Conservation (phyloP, 2,329 filamentous ascomycete species). For the Beauveria asiatica region DNA sequence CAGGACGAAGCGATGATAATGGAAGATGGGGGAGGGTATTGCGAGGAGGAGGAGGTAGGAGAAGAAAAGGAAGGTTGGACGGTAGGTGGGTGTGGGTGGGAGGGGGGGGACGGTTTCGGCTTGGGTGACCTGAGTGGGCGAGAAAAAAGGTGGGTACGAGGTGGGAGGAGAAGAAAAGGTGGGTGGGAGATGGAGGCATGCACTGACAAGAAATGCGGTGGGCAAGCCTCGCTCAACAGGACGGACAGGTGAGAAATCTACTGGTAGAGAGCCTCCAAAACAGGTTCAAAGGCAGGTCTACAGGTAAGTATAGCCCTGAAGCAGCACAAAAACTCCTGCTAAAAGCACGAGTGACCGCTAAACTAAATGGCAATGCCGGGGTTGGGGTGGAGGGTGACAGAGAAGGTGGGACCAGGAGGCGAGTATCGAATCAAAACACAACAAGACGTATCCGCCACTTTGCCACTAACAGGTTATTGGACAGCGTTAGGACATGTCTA, state of each 20-base stretch:
- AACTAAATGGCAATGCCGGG: background rate
- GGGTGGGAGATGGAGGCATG: slow-evolving; percentile 8
- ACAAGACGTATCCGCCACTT: background rate
- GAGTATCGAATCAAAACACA: slow-evolving; percentile 3
- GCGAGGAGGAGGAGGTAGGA: slow-evolving; percentile 2
- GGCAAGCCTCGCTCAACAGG: background rate
- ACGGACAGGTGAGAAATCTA: background rate
- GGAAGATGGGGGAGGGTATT: background rate
- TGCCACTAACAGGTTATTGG: slow-evolving; percentile 8
- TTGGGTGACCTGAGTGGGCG: background rate
- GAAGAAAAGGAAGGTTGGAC: slow-evolving; percentile 11
- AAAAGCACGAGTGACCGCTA: too few species aligned
- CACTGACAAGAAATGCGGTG: slow-evolving; percentile 10
- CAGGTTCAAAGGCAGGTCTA: background rate
- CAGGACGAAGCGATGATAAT: slow-evolving; percentile 1
- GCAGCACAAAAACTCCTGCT: background rate
- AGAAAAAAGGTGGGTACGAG: background rate
- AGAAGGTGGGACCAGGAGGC: background rate
- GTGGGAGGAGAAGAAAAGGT: background rate
- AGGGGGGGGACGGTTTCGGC: slow-evolving; percentile 6
- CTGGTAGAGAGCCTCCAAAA: background rate
- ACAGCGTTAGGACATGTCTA: background rate
- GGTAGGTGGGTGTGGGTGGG: slow-evolving; percentile 2
- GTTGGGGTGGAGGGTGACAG: background rate
- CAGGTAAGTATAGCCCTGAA: background rate